Conservation (phyloP, 768 basidiomycete species). For the Phaffia tasmanica region DNA sequence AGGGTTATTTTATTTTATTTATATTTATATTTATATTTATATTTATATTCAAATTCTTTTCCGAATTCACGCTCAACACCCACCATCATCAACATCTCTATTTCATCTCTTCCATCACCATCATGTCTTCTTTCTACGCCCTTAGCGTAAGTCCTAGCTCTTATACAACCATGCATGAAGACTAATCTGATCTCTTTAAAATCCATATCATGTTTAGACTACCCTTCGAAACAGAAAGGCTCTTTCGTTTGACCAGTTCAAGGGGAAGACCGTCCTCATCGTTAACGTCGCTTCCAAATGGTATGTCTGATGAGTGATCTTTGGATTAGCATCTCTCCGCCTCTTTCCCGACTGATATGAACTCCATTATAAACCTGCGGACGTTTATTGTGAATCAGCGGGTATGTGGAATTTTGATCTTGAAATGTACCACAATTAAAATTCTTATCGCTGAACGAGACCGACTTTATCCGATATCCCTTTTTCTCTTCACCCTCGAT, state of each 20-base stretch:
- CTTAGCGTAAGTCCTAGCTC: constrained; percentile 1
- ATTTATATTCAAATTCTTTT: neutral
- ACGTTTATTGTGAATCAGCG: neutral
- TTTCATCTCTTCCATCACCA: neutral
- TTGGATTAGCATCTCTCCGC: neutral
- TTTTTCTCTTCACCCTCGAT: constrained; percentile 1
- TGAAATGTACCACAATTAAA: constrained; percentile 34
- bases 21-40: neutral
- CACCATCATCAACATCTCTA: neutral
- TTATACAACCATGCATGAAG: neutral
- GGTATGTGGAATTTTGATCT: constrained; percentile 29
- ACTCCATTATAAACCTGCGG: neutral
- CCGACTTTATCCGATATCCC: neutral
- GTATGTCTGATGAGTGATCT: constrained; percentile 27
- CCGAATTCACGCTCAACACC: neutral
- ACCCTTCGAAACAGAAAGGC: constrained; percentile 1
- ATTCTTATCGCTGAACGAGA: constrained; percentile 31
- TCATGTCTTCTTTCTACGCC: constrained; percentile 17
- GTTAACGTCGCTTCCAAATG: constrained; percentile 39
- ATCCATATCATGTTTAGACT: neutral
- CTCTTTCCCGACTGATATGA: neutral
- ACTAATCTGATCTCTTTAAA: too few relatives aligned
- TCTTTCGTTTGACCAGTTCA: constrained; percentile 9
- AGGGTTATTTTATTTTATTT: neutral
- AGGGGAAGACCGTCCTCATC: constrained; percentile 35